These are phyloP conservation scores for Cryoendolithus antarcticus DNA, from an alignment of 2,329 filamentous ascomycete species.

Conservation along the genomic window DNA sequence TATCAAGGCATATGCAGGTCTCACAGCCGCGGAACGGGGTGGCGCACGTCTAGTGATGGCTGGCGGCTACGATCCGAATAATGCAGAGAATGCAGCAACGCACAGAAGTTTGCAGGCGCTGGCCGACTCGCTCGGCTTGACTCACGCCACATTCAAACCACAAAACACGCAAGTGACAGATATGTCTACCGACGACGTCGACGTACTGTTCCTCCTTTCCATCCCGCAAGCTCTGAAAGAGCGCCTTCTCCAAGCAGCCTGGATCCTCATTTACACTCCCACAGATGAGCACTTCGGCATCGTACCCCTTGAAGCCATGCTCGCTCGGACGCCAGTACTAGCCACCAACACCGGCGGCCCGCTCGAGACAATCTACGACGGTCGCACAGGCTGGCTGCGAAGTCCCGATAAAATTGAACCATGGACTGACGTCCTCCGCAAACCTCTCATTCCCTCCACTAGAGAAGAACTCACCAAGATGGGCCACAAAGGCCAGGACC, in stretches of 20 bases:
- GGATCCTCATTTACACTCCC: conserved; percentile 80
- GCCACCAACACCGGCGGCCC: conserved; percentile 87
- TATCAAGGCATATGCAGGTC: conserved; percentile 69
- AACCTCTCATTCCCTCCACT: conserved; percentile 35
- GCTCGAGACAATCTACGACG: conserved; percentile 77
- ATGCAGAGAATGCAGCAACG: conserved; percentile 74
- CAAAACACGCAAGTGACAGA: conserved; percentile 15
- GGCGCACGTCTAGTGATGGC: conserved; percentile 68
- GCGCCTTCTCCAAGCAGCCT: conserved; percentile 58
- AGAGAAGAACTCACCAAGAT: conserved; percentile 47
- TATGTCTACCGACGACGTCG: conserved; percentile 39
- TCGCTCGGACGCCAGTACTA: conserved; percentile 72
- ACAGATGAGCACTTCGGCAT: conserved; percentile 94
- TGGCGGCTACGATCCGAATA: conserved; percentile 76
- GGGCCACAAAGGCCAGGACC: conserved; percentile 50
- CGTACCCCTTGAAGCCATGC: conserved; percentile 93
- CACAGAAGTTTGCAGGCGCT: conserved; percentile 65
- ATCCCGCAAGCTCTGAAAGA: conserved; percentile 70
- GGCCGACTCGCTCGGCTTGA: conserved; percentile 54
- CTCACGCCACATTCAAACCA: conserved; percentile 62
- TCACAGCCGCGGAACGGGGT: conserved; percentile 47
- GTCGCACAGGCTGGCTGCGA: conserved; percentile 77
- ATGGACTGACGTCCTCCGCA: conserved; percentile 70
- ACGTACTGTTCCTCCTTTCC: conserved; percentile 79
- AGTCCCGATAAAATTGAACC: conserved; percentile 51